Conservation (phyloP, 768 basidiomycete species). For the Naganishia friedmannii region DNA sequence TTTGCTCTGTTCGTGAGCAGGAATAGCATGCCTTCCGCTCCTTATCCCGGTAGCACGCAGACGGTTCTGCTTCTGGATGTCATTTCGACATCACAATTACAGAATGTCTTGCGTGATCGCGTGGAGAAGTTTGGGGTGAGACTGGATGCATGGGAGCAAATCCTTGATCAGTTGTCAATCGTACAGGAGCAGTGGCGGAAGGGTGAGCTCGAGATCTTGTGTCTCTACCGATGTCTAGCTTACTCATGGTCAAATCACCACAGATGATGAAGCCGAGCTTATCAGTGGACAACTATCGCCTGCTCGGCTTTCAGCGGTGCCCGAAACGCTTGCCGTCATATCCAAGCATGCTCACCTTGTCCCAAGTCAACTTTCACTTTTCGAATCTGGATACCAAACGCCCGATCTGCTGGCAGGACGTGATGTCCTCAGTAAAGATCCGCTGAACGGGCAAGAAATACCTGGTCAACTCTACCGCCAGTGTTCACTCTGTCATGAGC, state of each 20-base stretch:
- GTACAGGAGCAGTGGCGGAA: neutral
- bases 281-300: neutral
- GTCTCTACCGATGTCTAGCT: neutral
- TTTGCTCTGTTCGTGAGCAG: constrained; percentile 12
- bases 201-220: neutral
- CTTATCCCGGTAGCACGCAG: constrained; percentile 12
- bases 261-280: constrained; percentile 9
- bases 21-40: constrained; percentile 4
- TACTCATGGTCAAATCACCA: neutral
- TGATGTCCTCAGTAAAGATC: constrained; percentile 12
- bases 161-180: neutral
- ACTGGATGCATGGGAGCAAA: neutral
- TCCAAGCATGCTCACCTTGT: neutral
- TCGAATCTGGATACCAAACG: constrained; percentile 9
- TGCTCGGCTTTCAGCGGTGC: neutral
- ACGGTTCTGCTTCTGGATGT: constrained; percentile 1
- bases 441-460: neutral
- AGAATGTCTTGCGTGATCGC: constrained; percentile 11
- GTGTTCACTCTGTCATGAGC: constrained; percentile 13
- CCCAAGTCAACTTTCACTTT: neutral
- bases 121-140: neutral
- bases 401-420: constrained; percentile 9
- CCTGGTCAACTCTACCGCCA: constrained; percentile 18
- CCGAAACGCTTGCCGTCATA: neutral
- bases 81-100: constrained; percentile 6